Conservation (phyloP, 2,329 filamentous ascomycete species). For the Colletotrichum scovillei region DNA sequence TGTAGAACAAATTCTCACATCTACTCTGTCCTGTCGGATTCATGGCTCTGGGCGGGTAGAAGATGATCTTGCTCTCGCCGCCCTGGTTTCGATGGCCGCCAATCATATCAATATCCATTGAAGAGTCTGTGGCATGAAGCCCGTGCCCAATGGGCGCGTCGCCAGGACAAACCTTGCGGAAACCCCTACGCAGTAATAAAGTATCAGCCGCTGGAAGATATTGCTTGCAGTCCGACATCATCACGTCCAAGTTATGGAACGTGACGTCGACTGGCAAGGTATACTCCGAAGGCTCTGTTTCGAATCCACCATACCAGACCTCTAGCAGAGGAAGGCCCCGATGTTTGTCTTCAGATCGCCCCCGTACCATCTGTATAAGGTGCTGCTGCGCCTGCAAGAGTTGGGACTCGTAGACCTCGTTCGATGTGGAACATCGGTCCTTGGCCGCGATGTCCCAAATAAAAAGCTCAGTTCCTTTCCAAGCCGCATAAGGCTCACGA, state of each 20-base stretch:
- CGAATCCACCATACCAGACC: conserved; percentile 59
- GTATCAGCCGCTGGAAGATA: conserved; percentile 49
- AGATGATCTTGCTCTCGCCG: conserved; percentile 50
- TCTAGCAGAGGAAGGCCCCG: conserved; percentile 46
- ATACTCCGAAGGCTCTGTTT: conserved; percentile 37
- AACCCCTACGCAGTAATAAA: conserved; percentile 49
- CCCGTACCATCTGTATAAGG: conserved; percentile 52
- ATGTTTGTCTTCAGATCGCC: conserved; percentile 45
- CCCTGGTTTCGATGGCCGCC: conserved; percentile 35
- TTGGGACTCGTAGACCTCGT: conserved; percentile 43
- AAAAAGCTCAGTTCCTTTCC: conserved; percentile 57
- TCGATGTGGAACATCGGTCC: conserved; percentile 38
- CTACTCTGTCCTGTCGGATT: conserved; percentile 38
- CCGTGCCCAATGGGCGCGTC: background rate
- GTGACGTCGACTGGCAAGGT: conserved; percentile 55
- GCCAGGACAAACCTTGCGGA: conserved; percentile 45
- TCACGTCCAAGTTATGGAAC: conserved; percentile 47
- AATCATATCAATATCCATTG: background rate
- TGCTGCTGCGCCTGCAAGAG: conserved; percentile 59
- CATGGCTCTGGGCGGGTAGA: conserved; percentile 57
- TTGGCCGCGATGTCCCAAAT: conserved; percentile 62
- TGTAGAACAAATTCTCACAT: conserved; percentile 59
- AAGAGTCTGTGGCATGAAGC: conserved; percentile 24
- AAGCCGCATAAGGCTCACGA: conserved; percentile 49
- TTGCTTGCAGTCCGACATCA: conserved; percentile 46